Evolutionary conservation across 2,329 filamentous ascomycete genomes (phyloP), one percentile per base, ranked within the genome.

Genomic region (Sarocladiaceae sp.): DNA sequence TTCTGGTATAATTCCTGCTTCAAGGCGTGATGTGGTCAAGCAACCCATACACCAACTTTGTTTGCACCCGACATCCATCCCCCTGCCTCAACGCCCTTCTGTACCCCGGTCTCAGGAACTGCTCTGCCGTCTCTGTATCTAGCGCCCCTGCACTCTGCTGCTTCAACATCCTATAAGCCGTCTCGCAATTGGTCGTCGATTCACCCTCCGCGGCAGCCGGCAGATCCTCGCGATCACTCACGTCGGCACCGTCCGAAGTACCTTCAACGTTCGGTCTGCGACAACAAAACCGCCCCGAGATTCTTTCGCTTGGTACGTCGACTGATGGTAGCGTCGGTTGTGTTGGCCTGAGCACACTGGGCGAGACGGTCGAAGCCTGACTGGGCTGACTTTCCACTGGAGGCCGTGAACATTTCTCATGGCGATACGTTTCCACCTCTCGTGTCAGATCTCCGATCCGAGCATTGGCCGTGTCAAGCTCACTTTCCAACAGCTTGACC

Each of bases 51-150:
- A 61, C 35, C 40, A 57, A 20, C 16, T 48, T 45, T 9, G 53
- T 60, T 43, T 55, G 50, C 40, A 63, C 57, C n/a, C 58, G 50
- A 48, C 59, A 63, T 16, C 58, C 59, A 19, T 57, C 56, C 3
- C 48, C 50, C 2, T 45, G 42, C 3, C 43, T 16, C 9, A 43
- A n/a, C n/a, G 55, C 44, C 6, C 48, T 45, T 23, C 57, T 52
- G 45, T 58, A 63, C 2, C 59, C 59, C 13, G 48, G 46, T 34
- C 53, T 47, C 9, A 63, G 48, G 53, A 52, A 60, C 12, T 40
- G 34, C 26, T 44, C 46, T n/a, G 61, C 49, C 15, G 41, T 39
- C 15, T 20, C 16, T 5, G 35, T 32, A 10, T 50, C 55, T 15
- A 60, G 39, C 7, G 55, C 55, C 27, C 52, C 51, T 47, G 54